These are phyloP conservation scores for Ophiosphaerella korrae DNA, from an alignment of 2,329 filamentous ascomycete genomes.

Conservation along the genomic window DNA sequence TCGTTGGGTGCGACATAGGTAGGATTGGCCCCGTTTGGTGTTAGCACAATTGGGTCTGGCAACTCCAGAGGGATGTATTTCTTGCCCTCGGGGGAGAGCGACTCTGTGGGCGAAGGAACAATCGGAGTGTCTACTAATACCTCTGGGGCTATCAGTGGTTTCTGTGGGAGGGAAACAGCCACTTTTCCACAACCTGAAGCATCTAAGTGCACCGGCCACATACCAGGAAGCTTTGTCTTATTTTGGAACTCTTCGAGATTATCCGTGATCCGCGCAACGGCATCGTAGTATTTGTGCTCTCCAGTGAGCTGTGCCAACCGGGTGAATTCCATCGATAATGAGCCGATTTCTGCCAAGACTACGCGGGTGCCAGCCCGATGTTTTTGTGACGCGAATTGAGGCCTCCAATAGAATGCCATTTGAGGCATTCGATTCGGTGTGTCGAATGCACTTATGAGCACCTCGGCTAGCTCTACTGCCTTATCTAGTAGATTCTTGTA, in stretches of 20 bases:
- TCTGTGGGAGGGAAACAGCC: constrained; percentile 29
- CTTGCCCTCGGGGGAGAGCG: constrained; percentile 34
- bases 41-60: constrained; percentile 36
- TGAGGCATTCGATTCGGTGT: constrained; percentile 71
- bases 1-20: constrained; percentile 13
- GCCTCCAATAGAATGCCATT: constrained; percentile 62
- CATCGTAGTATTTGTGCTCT: constrained; percentile 55
- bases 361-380: constrained; percentile 50
- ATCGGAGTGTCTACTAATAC: constrained; percentile 10
- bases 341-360: constrained; percentile 56
- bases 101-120: constrained; percentile 19
- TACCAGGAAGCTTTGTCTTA: constrained; percentile 53
- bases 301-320: constrained; percentile 54
- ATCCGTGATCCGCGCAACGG: constrained; percentile 53
- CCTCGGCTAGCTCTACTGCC: constrained; percentile 66
- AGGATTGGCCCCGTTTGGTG: constrained; percentile 21
- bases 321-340: constrained; percentile 56
- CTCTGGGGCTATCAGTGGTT: constrained; percentile 23
- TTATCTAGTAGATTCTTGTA: constrained; percentile 62
- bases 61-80: constrained; percentile 40
- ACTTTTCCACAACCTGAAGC: constrained; percentile 46
- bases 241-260: constrained; percentile 51
- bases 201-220: constrained; percentile 56
- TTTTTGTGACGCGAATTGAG: constrained; percentile 42
- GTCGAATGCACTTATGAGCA: constrained; percentile 70